phyloP scores from a whole-genome alignment of 352 stramenopile genomes.

The Saprolegnia diclina region DNA sequence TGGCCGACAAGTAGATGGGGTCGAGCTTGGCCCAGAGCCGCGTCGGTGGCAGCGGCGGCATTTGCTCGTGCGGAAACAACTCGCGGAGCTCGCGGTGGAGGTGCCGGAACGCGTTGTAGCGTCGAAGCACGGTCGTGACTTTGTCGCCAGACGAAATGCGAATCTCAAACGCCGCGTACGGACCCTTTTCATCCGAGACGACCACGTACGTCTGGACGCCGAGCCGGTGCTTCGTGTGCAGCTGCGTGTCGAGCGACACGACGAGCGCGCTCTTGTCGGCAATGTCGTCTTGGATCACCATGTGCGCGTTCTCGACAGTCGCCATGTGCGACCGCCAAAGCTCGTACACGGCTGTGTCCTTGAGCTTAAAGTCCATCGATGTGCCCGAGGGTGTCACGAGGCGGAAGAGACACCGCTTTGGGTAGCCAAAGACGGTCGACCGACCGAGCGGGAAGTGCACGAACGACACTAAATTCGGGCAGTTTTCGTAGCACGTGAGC shows the following conservation, averaged over 20 bases:
- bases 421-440: slow-evolving; percentile 62
- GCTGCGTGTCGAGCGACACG: slow-evolving; percentile 32
- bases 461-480: slow-evolving; percentile 63
- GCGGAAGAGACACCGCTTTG: slow-evolving; percentile 69
- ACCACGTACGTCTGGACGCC: slow-evolving; percentile 56
- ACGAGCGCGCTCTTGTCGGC: slow-evolving; percentile 74
- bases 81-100: slow-evolving; percentile 70
- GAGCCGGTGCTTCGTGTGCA: slow-evolving; percentile 31
- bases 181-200: slow-evolving; percentile 59
- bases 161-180: slow-evolving; percentile 75
- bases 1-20: slow-evolving; percentile 46
- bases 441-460: slow-evolving; percentile 62
- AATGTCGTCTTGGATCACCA: slow-evolving; percentile 60
- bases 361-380: slow-evolving; percentile 71
- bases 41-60: slow-evolving; percentile 59
- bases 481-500: slow-evolving; percentile 77
- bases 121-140: slow-evolving; percentile 59
- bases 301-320: slow-evolving; percentile 44
- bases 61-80: slow-evolving; percentile 71
- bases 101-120: slow-evolving; percentile 72
- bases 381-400: slow-evolving; percentile 61
- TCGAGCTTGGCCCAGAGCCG: slow-evolving; percentile 85
- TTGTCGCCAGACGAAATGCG: slow-evolving; percentile 54
- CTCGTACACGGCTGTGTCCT: slow-evolving; percentile 71
- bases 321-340: slow-evolving; percentile 61